Conservation (phyloP, 257 asterid genomes). For the Solanum paucissectum region DNA sequence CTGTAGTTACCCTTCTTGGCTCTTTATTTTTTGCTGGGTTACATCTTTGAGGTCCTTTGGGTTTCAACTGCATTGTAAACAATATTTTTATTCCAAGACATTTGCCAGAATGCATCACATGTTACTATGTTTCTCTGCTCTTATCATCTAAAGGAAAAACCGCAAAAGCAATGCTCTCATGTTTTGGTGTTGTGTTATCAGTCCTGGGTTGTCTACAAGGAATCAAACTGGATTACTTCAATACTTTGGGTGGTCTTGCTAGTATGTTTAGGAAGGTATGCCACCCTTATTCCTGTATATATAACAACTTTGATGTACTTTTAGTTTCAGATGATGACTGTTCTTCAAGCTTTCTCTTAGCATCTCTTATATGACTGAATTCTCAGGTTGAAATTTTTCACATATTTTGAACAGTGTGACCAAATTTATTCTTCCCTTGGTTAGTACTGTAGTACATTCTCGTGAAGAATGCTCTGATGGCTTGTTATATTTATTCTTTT, state of each 20-base stretch:
- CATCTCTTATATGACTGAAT: neutral
- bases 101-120: neutral
- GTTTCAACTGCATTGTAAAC: neutral
- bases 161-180: neutral
- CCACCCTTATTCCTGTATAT: neutral
- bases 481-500: neutral
- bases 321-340: neutral
- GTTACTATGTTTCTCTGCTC: neutral
- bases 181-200: constrained; percentile 14
- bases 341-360: neutral
- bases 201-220: constrained; percentile 76
- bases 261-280: constrained; percentile 72
- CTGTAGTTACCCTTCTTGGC: neutral
- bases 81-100: neutral
- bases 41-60: neutral
- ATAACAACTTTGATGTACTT: neutral
- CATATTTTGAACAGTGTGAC: neutral
- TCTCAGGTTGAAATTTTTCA: neutral
- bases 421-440: neutral
- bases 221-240: constrained; percentile 47
- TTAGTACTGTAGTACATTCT: neutral
- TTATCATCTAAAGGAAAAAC: neutral
- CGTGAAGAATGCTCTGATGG: neutral
- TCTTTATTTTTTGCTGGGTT: neutral
- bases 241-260: constrained; percentile 50